Percentiles rank a stretch among this genome's conserved stretches.
These are phyloP conservation scores for Neonectria hederae DNA, from an alignment of 2,329 filamentous ascomycete species.

Conservation along the genomic window DNA sequence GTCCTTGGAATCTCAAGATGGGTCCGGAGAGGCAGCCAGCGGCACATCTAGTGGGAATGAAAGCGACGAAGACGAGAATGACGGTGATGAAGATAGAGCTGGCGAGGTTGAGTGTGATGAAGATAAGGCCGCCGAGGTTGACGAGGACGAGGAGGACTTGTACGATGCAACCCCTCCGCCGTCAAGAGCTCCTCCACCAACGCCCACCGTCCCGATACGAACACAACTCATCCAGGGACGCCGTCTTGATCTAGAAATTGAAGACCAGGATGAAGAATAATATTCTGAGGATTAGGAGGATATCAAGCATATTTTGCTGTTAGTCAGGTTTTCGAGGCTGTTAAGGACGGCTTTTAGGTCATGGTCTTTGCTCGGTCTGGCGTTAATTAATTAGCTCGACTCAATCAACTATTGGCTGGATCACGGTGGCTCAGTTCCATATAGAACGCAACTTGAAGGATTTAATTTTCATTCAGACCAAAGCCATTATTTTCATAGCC, in stretches of 20 bases:
- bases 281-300: neutral
- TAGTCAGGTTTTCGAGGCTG: neutral
- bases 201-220: neutral
- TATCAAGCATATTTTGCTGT: neutral
- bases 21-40: neutral
- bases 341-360: neutral
- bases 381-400: neutral
- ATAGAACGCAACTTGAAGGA: constrained; percentile 40
- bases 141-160: constrained; percentile 15
- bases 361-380: neutral
- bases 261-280: too few species aligned
- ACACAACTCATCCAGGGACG: neutral
- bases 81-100: too few species aligned
- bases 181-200: neutral
- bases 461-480: constrained; percentile 53
- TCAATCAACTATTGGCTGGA: neutral
- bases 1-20: neutral
- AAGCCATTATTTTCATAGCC: constrained; percentile 52
- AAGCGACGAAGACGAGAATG: too few species aligned
- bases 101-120: too few species aligned
- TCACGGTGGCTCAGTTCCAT: constrained; percentile 1
- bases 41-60: neutral
- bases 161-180: constrained; percentile 2
- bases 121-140: neutral
- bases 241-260: neutral